Evolutionary conservation across 2,329 filamentous ascomycete species (phyloP).

Genomic region (Ophiostoma montium): DNA sequence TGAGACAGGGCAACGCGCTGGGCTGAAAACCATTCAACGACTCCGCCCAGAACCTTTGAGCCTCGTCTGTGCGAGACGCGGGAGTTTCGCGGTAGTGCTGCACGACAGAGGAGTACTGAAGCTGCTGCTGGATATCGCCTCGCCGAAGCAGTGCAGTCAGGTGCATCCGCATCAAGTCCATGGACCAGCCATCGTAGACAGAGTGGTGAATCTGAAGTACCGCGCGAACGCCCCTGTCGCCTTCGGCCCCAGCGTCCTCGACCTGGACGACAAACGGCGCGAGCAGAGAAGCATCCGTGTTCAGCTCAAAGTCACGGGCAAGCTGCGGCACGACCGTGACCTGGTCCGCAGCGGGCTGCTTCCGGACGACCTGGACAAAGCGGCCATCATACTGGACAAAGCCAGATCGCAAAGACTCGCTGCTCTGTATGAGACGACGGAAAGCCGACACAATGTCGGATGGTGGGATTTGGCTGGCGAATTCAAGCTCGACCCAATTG

Average conservation of each 20-base stretch:
- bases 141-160: slow-evolving; percentile 36
- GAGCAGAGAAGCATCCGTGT: slow-evolving; percentile 28
- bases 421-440: slow-evolving; percentile 31
- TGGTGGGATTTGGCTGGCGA: slow-evolving; percentile 18
- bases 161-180: slow-evolving; percentile 60
- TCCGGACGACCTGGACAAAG: slow-evolving; percentile 54
- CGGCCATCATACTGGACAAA: slow-evolving; percentile 44
- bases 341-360: slow-evolving; percentile 27
- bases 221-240: slow-evolving; percentile 16
- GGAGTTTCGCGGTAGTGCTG: slow-evolving; percentile 27
- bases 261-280: slow-evolving; percentile 51
- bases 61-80: slow-evolving; percentile 20
- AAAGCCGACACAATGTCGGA: slow-evolving; percentile 34
- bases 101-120: slow-evolving; percentile 48
- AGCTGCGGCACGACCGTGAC: slow-evolving; percentile 27
- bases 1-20: slow-evolving; percentile 43
- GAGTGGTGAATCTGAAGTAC: slow-evolving; percentile 62
- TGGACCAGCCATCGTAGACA: slow-evolving; percentile 87
- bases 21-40: slow-evolving; percentile 44
- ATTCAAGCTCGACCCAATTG: slow-evolving; percentile 59
- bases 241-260: neutral
- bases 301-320: slow-evolving; percentile 25
- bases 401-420: slow-evolving; percentile 59
- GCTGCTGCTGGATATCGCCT: slow-evolving; percentile 23
- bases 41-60: slow-evolving; percentile 55